A percentile compares a stretch with the other conserved stretches of the same genome.
Conservation (phyloP, 2,329 filamentous ascomycete species). For the Parastagonospora avenae region DNA sequence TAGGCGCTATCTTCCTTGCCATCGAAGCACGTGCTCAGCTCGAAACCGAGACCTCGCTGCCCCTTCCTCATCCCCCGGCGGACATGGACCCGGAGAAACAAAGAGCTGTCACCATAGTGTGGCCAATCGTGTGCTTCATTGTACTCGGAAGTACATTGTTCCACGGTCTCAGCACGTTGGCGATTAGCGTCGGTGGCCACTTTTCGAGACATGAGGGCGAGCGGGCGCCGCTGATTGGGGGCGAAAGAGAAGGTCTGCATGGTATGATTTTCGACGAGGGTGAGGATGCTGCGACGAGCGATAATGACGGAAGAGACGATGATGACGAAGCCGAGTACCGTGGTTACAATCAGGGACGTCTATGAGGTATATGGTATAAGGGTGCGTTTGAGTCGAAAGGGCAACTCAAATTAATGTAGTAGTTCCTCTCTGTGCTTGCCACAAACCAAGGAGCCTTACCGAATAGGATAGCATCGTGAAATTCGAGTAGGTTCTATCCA, state of each 20-base stretch:
- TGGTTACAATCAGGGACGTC: not conserved
- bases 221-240: conserved; percentile 56
- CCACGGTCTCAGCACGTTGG: conserved; percentile 59
- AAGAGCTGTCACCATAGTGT: conserved; percentile 54
- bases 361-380: too few relatives aligned
- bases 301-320: conserved; percentile 1
- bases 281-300: conserved; percentile 11
- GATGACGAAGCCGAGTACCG: not conserved
- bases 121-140: conserved; percentile 61
- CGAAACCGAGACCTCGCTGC: conserved; percentile 55
- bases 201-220: conserved; percentile 53
- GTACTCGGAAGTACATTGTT: conserved; percentile 60
- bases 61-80: conserved; percentile 51
- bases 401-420: too few relatives aligned
- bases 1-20: conserved; percentile 61
- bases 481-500: too few relatives aligned
- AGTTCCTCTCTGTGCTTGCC: too few relatives aligned
- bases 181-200: conserved; percentile 56
- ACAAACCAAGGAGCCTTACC: too few relatives aligned
- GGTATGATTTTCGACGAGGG: conserved; percentile 56
- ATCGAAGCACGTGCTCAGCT: conserved; percentile 61
- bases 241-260: conserved; percentile 56
- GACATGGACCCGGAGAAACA: conserved; percentile 41
- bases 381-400: too few relatives aligned
- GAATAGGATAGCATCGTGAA: too few relatives aligned